Conservation (phyloP, 1,139 yeast species). For the Debaryomyces coudertii region DNA sequence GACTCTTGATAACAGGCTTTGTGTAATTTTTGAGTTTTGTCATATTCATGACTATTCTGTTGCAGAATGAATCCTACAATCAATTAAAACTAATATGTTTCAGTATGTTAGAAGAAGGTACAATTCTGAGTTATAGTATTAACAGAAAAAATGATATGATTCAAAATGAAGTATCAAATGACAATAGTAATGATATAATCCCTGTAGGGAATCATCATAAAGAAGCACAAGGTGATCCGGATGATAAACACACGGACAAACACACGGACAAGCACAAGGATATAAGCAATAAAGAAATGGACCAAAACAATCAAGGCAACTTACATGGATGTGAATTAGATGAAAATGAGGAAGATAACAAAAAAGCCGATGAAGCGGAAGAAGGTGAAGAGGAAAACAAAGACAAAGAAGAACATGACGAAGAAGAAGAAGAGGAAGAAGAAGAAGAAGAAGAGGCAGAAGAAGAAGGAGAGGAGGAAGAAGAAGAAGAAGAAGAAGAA, state of each 20-base stretch:
- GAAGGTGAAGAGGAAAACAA: too few relatives aligned
- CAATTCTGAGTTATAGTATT: not conserved
- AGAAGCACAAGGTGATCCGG: not conserved
- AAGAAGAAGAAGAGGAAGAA: not conserved
- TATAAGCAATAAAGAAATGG: not conserved
- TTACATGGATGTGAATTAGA: not conserved
- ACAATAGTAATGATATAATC: not conserved
- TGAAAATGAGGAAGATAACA: not conserved
- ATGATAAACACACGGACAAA: not conserved
- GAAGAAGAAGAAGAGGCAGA: not conserved
- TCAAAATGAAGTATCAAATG: not conserved
- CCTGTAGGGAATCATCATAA: not conserved
- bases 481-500: constrained; percentile 1
- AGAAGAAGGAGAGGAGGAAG: not conserved
- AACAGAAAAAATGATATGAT: not conserved
- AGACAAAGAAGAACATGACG: not conserved
- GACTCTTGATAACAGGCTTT: not conserved
- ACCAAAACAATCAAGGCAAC: not conserved
- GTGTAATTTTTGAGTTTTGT: not conserved
- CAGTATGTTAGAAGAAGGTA: not conserved
- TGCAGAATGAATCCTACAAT: not conserved
- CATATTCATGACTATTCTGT: not conserved
- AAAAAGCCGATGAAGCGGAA: too few relatives aligned
- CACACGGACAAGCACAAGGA: not conserved
- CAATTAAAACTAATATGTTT: not conserved